Base-by-base conservation (phyloP, 495 filamentous ascomycete species). In the Haplographium delicatum region DNA sequence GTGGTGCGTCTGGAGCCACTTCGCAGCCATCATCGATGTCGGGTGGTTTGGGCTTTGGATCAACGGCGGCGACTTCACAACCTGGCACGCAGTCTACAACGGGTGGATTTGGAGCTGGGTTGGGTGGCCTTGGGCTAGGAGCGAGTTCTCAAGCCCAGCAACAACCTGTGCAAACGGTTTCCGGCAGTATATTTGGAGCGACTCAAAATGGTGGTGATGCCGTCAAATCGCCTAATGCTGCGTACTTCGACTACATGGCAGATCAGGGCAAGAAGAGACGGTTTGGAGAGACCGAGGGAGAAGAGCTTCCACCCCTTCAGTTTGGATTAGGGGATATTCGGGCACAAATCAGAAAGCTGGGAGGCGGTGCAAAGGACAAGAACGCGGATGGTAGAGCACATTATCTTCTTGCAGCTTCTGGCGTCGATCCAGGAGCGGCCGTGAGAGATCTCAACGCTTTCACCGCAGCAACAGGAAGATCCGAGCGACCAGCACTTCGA, bases 321-420 rank as follows among this genome's bases (percentile, higher is more conserved):
- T 73, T 95, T 34, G 89, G 90, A 5, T 71, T 96, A 13, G 85
- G 86, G 54, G 89, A 95, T 65, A 86, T 96, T 54, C 82, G 88
- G 41, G 82, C 89, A 57, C 86, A 85, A 53, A 85, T 91, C 30
- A 80, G 82, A 62, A 84, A 89, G 63, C 72, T 96, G 15, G 88
- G 86, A 25, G 66, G 72, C n/a, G 61, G 68, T 13, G 69, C 76
- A 57, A 59, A 71, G 62, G 60, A 71, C 61, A 53, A 65, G 37
- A 67, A 66, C 35, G 53, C 72, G 9, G 76, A 82, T 52, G 83
- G 79, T 47, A 88, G 81, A 62, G 88, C 87, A 44, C 89, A 91
- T 56, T 94, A 91, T 68, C 76, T 96, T 35, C 83, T 96, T 28
- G 86, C 89, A 27, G 89, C 85, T 13, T 95, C 89, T n/a, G 89